A percentile compares a stretch with the other conserved stretches of the same genome.
These are phyloP conservation scores for Epichloe typhina DNA, from an alignment of 2,329 filamentous ascomycete genomes.

Conservation along the genomic window DNA sequence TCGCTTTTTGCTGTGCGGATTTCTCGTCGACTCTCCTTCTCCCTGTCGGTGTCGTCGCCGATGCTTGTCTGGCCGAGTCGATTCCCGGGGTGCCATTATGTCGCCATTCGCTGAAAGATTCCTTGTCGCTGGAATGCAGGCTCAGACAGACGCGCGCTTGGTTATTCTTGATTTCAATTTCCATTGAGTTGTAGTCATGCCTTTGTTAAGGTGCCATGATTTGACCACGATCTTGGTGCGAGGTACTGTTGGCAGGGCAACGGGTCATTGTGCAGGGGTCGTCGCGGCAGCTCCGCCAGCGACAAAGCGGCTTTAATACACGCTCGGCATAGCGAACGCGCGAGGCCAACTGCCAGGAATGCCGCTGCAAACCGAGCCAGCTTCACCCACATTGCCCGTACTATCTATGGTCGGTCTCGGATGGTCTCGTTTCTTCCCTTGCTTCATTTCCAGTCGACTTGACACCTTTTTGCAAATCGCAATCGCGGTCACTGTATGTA, in stretches of 20 bases:
- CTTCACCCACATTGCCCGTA: not conserved
- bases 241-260: slow-evolving; percentile 4
- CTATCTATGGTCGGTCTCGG: not conserved
- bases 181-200: not conserved
- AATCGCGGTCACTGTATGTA: slow-evolving; percentile 1
- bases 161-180: not conserved
- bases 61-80: slow-evolving; percentile 8
- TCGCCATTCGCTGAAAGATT: not conserved
- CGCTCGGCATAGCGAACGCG: not conserved
- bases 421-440: not conserved
- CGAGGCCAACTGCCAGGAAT: slow-evolving; percentile 4
- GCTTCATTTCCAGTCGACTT: slow-evolving; percentile 4
- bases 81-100: slow-evolving; percentile 5
- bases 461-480: not conserved
- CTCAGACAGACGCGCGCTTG: slow-evolving; percentile 3
- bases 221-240: not conserved
- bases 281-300: not conserved
- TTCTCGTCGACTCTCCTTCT: slow-evolving; percentile 16
- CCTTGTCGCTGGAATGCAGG: slow-evolving; percentile 6
- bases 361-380: slow-evolving; percentile 26
- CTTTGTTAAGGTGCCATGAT: not conserved
- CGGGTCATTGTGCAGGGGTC: not conserved
- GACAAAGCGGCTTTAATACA: not conserved
- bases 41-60: slow-evolving; percentile 17
- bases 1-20: slow-evolving; percentile 23